Evolutionary conservation across 1,284 basidiomycete species (phyloP).

Genomic region (Melampsora occidentalis): DNA sequence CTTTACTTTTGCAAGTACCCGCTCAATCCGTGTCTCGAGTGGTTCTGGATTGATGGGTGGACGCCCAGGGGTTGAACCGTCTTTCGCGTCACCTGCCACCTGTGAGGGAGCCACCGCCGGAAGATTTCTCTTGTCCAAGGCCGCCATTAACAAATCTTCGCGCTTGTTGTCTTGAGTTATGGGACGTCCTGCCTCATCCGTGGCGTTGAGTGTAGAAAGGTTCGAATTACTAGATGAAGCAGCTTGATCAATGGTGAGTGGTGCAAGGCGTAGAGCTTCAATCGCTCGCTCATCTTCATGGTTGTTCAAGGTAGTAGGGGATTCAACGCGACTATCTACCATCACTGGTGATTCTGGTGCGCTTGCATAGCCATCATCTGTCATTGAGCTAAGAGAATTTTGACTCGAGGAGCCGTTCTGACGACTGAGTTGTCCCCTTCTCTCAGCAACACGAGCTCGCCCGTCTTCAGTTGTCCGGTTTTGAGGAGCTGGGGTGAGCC

Average conservation of each 20-base stretch:
- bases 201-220: background rate
- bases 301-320: background rate
- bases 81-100: conserved; percentile 43
- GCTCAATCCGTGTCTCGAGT: conserved; percentile 69
- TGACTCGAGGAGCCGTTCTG: conserved; percentile 33
- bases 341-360: conserved; percentile 40
- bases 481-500: background rate
- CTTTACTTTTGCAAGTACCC: conserved; percentile 67
- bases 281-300: conserved; percentile 37
- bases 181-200: background rate
- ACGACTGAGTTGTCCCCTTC: conserved; percentile 6
- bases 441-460: conserved; percentile 5
- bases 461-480: conserved; percentile 51
- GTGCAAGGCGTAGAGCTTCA: conserved; percentile 26
- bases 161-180: conserved; percentile 43
- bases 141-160: conserved; percentile 32
- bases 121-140: conserved; percentile 52
- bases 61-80: conserved; percentile 64
- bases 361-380: conserved; percentile 39
- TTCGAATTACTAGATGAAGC: background rate
- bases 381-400: conserved; percentile 46
- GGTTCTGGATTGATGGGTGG: conserved; percentile 62
- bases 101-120: background rate
- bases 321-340: conserved; percentile 17
- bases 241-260: conserved; percentile 30